Conservation (phyloP, 176 grass and related monocot genomes). For the Musa schizocarpa region DNA sequence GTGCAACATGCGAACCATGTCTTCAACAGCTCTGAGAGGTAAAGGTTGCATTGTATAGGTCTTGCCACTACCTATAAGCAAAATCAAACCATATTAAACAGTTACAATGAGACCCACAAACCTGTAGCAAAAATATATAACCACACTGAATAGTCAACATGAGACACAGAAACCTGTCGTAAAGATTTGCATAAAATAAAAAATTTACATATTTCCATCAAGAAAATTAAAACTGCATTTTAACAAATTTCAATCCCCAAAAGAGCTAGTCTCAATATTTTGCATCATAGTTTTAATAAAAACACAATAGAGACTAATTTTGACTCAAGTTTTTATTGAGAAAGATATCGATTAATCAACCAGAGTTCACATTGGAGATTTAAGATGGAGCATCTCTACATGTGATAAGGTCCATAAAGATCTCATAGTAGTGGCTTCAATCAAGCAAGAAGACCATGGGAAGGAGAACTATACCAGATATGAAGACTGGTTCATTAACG, state of each 20-base stretch:
- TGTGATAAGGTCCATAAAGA: background rate
- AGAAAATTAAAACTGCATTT: background rate
- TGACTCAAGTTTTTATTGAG: background rate
- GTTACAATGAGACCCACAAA: background rate
- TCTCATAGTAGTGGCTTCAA: background rate
- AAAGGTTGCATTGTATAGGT: slow-evolving; percentile 74
- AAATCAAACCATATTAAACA: background rate
- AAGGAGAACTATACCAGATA: background rate
- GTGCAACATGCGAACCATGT: slow-evolving; percentile 53
- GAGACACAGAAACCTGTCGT: background rate
- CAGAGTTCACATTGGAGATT: background rate
- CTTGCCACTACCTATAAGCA: slow-evolving; percentile 62
- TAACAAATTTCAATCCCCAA: background rate
- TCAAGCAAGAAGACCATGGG: background rate
- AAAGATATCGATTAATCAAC: background rate
- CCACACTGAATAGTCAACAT: background rate
- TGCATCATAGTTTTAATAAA: background rate
- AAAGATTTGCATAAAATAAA: background rate
- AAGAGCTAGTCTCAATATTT: background rate
- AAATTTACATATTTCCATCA: background rate
- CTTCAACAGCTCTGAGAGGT: slow-evolving; percentile 54
- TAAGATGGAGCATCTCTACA: background rate
- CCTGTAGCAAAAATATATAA: background rate
- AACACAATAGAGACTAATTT: background rate
- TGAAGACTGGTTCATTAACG: background rate